Conservation (phyloP, 805 yeast genomes). For the Ogataea paraovalis region DNA sequence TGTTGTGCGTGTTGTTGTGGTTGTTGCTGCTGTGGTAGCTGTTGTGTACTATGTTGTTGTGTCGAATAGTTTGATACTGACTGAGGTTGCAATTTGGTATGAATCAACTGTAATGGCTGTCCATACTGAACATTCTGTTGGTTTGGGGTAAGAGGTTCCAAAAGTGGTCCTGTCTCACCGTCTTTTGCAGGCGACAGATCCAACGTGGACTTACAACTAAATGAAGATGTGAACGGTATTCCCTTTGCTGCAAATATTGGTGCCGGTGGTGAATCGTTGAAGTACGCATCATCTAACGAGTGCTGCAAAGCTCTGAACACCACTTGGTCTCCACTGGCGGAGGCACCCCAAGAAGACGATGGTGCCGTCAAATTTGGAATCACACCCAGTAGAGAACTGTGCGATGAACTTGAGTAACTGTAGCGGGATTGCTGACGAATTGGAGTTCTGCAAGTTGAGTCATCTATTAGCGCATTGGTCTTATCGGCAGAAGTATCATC, state of each 20-base stretch:
- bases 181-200: conserved; percentile 59
- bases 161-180: conserved; percentile 58
- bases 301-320: conserved; percentile 26
- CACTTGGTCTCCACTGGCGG: conserved; percentile 37
- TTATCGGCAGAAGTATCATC: conserved; percentile 1
- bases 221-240: conserved; percentile 57
- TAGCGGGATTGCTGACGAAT: neutral
- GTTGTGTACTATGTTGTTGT: neutral
- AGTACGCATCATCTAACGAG: conserved; percentile 33
- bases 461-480: neutral
- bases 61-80: conserved; percentile 1
- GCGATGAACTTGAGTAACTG: neutral
- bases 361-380: conserved; percentile 39
- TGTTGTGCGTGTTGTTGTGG: conserved; percentile 4
- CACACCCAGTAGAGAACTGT: conserved; percentile 13
- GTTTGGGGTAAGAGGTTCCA: conserved; percentile 62
- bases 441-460: conserved; percentile 1
- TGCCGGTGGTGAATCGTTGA: conserved; percentile 23
- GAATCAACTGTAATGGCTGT: conserved; percentile 15
- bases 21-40: conserved; percentile 1
- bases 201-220: conserved; percentile 60
- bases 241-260: conserved; percentile 32
- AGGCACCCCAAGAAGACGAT: conserved; percentile 37
- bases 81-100: conserved; percentile 5
- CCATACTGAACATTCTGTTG: conserved; percentile 8